These are phyloP conservation scores for Lachancea dasiensis DNA, from an alignment of 805 yeast genomes.

Conservation along the genomic window DNA sequence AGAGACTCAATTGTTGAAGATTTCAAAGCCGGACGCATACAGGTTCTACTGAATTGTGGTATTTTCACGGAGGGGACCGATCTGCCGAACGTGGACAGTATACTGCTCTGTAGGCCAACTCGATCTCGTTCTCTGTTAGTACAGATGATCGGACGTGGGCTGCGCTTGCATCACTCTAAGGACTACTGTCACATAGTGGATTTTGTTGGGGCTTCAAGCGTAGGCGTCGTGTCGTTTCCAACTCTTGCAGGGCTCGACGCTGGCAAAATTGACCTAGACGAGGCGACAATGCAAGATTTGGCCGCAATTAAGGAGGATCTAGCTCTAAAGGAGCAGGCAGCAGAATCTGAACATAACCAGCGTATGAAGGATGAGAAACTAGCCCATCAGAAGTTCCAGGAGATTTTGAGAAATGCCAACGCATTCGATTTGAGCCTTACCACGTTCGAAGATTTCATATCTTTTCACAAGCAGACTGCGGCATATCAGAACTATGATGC, in stretches of 20 bases:
- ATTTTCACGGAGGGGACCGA: conserved; percentile 95
- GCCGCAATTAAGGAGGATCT: conserved; percentile 20
- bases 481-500: conserved; percentile 1
- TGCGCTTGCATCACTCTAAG: conserved; percentile 59
- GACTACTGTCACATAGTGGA: conserved; percentile 68
- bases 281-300: conserved; percentile 32
- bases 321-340: conserved; percentile 15
- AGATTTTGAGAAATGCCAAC: conserved; percentile 14
- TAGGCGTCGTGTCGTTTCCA: conserved; percentile 52
- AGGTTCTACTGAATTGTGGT: conserved; percentile 80
- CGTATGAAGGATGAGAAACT: conserved; percentile 9
- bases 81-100: conserved; percentile 79
- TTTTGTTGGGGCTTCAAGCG: conserved; percentile 57
- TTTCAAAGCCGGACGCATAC: conserved; percentile 56
- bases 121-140: conserved; percentile 61
- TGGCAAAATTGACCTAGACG: conserved; percentile 19
- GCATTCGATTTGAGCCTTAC: conserved; percentile 32
- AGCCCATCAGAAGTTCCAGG: conserved; percentile 13
- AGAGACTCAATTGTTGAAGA: conserved; percentile 48
- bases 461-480: conserved; percentile 21
- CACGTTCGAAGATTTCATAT: conserved; percentile 37
- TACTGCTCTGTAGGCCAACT: conserved; percentile 77
- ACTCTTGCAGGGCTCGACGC: conserved; percentile 38
- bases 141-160: conserved; percentile 91
- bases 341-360: conserved; percentile 12